Percentiles rank a stretch among this genome's conserved stretches.
These are phyloP conservation scores for Chlamydomonas applanata DNA, from an alignment of 139 green algal genomes.

Conservation along the genomic window DNA sequence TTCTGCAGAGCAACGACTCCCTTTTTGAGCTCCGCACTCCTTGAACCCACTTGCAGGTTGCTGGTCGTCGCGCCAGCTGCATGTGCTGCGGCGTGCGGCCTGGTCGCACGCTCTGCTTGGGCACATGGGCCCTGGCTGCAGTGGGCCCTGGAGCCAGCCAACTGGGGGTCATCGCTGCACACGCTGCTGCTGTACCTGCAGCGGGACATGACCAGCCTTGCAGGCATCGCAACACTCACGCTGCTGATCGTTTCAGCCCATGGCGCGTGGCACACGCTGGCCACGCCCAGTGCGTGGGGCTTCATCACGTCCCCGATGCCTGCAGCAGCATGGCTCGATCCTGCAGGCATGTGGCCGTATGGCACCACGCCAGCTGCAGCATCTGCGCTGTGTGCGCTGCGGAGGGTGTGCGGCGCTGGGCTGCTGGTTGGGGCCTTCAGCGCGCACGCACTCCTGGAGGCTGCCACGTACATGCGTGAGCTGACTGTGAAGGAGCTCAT, in stretches of 20 bases:
- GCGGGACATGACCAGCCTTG: slow-evolving; percentile 3
- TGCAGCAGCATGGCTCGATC: too few species aligned
- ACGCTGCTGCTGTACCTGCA: background rate
- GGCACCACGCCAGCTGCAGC: background rate
- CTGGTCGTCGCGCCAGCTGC: background rate
- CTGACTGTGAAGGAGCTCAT: too few species aligned
- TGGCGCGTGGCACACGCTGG: too few species aligned
- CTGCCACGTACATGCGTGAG: background rate
- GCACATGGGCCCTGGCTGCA: slow-evolving; percentile 3
- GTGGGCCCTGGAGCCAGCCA: background rate
- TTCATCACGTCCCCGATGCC: too few species aligned
- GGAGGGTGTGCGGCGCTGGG: background rate
- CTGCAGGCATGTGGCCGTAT: background rate
- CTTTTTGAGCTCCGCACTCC: too few species aligned
- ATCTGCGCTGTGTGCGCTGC: background rate
- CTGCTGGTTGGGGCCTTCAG: background rate
- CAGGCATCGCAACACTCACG: background rate
- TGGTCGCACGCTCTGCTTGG: background rate
- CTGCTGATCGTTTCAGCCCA: background rate
- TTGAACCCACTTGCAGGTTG: too few species aligned
- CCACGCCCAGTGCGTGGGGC: too few species aligned
- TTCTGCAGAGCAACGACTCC: too few species aligned
- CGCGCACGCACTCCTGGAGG: slow-evolving; percentile 8
- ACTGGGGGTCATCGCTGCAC: background rate
- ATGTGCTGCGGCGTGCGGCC: background rate